Percentiles rank a stretch among this genome's conserved stretches.
phyloP scores from a whole-genome alignment of 805 yeast genomes.

The Cyberlindnera saturnus region DNA sequence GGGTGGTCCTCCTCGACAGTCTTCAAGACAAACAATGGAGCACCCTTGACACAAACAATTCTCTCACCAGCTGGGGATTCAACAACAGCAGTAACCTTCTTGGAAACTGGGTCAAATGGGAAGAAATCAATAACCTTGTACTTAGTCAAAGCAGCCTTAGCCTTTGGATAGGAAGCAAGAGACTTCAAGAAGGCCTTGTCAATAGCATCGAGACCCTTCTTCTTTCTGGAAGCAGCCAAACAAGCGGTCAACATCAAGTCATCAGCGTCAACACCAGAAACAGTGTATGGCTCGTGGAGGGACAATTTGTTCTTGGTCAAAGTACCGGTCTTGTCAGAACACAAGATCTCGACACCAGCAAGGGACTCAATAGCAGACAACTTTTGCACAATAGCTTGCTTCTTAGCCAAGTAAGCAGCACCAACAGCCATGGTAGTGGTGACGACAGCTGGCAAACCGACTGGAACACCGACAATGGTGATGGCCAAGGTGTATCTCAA shows the following conservation, averaged over 20 bases:
- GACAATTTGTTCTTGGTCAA: slow-evolving; percentile 95
- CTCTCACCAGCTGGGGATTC: slow-evolving; percentile 95
- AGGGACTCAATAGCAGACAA: slow-evolving; percentile 94
- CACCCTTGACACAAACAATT: slow-evolving; percentile 95
- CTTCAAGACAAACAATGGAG: slow-evolving; percentile 93
- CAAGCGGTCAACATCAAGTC: slow-evolving; percentile 96
- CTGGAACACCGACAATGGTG: slow-evolving; percentile 97
- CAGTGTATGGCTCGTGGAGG: slow-evolving; percentile 95
- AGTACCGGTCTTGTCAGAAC: slow-evolving; percentile 98
- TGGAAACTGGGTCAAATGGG: slow-evolving; percentile 96
- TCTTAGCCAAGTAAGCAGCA: slow-evolving; percentile 97
- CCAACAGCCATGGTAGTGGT: slow-evolving; percentile 99
- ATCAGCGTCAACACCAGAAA: slow-evolving; percentile 93
- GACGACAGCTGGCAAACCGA: slow-evolving; percentile 97
- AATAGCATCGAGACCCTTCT: slow-evolving; percentile 96
- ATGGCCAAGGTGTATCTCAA: slow-evolving; percentile 90
- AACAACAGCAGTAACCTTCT: slow-evolving; percentile 92
- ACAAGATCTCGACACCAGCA: slow-evolving; percentile 95
- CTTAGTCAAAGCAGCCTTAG: slow-evolving; percentile 86
- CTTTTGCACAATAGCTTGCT: slow-evolving; percentile 95
- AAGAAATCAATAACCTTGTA: slow-evolving; percentile 94
- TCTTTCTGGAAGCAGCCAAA: slow-evolving; percentile 96
- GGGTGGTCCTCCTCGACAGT: slow-evolving; percentile 97
- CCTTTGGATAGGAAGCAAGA: slow-evolving; percentile 81
- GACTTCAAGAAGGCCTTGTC: slow-evolving; percentile 96